Base-by-base conservation (phyloP, 176 grass and related monocot species). In the Phragmites australis region DNA sequence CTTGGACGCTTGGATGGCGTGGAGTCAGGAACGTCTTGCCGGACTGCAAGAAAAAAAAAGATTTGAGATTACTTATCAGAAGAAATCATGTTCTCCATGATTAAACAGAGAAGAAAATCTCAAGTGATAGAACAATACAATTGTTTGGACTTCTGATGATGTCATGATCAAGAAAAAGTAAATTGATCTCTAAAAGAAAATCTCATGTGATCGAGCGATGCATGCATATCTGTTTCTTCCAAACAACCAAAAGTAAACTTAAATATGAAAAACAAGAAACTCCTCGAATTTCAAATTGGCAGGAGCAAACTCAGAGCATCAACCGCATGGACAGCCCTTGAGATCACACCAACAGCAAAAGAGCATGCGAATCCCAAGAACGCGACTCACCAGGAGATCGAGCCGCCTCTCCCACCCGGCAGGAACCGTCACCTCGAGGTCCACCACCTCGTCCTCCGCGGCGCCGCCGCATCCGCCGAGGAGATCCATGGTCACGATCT, bases 401-500 rank as follows among this genome's bases (percentile, higher is more conserved):
- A 91, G 89, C 44, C 77, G 71, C 54, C 85, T 72, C 85, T 91
- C 89, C 77, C 86, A 91, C 0, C 89, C 77, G 3, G 67, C 66
- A 16, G 81, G 89, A 42, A 88, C 89, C 77, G 83, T 41, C 65
- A 85, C 63, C 41, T 91, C 82, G 19, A 91, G 89, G 78, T 88
- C 89, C 3, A 88, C 76, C 43, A 83, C 84, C 44, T 81, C 85
- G 25, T 85, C 72, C 17, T 72, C 72, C 6, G 27, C 19, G 1
- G 30, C 80, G 1, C 2, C 47, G 19, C 25, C 55, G 19, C 81
- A 84, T 4, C 81, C 72, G 57, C 85, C 82, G 5, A 91, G 89
- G 45, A 91, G 82, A 67, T 91, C 85, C 89, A 87, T 88, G 11
- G 85, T 91, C 65, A 91, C 85, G n/a, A 91, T 65, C 85, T 91